Conservation (phyloP, 2,329 filamentous ascomycete species). For the Ophiostoma montium region DNA sequence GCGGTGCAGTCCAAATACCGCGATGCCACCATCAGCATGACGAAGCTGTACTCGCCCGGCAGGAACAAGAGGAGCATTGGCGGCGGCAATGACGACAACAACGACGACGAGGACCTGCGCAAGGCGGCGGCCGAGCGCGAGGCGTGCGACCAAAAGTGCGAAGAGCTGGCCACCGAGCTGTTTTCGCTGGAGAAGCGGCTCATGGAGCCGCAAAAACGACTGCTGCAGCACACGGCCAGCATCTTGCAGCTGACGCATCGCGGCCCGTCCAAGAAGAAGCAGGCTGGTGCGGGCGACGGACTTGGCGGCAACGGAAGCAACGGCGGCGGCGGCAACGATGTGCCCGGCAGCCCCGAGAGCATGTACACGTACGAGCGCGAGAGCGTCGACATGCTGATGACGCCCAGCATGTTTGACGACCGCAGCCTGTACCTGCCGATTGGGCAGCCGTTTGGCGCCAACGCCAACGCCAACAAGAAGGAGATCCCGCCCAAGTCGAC, state of each 20-base stretch:
- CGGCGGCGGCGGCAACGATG: conserved; percentile 37
- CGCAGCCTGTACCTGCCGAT: conserved; percentile 57
- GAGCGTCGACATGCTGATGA: conserved; percentile 32
- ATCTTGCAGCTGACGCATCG: conserved; percentile 85
- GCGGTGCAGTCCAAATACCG: conserved; percentile 86
- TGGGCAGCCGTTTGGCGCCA: conserved; percentile 40
- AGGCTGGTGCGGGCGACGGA: no score
- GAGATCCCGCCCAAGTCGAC: neutral
- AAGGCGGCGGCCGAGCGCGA: conserved; percentile 62
- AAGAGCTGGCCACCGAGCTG: conserved; percentile 69
- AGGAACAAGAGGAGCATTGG: conserved; percentile 35
- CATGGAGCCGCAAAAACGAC: conserved; percentile 57
- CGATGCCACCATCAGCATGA: conserved; percentile 80
- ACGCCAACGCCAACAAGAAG: neutral
- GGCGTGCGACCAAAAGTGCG: conserved; percentile 65
- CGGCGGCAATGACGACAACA: conserved; percentile 34
- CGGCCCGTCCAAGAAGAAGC: conserved; percentile 32
- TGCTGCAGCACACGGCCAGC: conserved; percentile 84
- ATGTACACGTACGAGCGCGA: conserved; percentile 54
- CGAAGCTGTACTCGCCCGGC: conserved; percentile 56
- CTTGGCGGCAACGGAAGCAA: conserved; percentile 24
- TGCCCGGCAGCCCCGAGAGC: conserved; percentile 65
- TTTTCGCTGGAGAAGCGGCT: conserved; percentile 65
- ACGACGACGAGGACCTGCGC: conserved; percentile 29
- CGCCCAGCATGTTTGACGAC: conserved; percentile 57